These are phyloP conservation scores for Fusarium pseudoanthophilum DNA, from an alignment of 2,329 filamentous ascomycete genomes.

Conservation along the genomic window DNA sequence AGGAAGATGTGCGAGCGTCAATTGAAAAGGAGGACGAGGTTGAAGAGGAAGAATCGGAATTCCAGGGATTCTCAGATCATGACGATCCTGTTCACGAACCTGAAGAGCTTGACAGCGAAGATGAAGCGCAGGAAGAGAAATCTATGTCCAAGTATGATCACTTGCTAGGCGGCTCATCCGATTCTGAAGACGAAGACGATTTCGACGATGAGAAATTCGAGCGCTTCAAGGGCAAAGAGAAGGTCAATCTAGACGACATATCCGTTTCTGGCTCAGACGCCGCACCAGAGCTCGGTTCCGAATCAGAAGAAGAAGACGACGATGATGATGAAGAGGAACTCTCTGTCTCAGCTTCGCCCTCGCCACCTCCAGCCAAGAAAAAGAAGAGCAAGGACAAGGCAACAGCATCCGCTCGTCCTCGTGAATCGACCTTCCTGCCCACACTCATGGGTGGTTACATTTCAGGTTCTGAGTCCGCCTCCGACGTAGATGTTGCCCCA, in stretches of 20 bases:
- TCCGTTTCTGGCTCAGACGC: slow-evolving; percentile 51
- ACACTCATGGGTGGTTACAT: slow-evolving; percentile 83
- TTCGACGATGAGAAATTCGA: slow-evolving; percentile 49
- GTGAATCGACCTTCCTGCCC: slow-evolving; percentile 73
- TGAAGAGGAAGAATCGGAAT: slow-evolving; percentile 50
- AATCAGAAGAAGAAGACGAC: slow-evolving; percentile 33
- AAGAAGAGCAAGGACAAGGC: slow-evolving; percentile 48
- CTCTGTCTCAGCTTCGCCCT: slow-evolving; percentile 48
- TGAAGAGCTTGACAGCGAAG: slow-evolving; percentile 42
- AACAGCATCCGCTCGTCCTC: slow-evolving; percentile 19
- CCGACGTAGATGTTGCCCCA: slow-evolving; percentile 71
- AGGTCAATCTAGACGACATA: slow-evolving; percentile 54
- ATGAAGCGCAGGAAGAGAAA: slow-evolving; percentile 48
- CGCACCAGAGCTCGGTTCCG: slow-evolving; percentile 46
- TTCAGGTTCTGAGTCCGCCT: slow-evolving; percentile 77
- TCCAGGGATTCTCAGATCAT: slow-evolving; percentile 51
- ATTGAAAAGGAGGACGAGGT: slow-evolving; percentile 36
- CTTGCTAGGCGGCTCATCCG: slow-evolving; percentile 57
- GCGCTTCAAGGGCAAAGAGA: slow-evolving; percentile 49
- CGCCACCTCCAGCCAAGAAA: slow-evolving; percentile 49
- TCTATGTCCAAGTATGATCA: slow-evolving; percentile 56
- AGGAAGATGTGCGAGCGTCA: slow-evolving; percentile 35
- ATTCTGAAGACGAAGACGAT: slow-evolving; percentile 54
- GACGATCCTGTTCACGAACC: slow-evolving; percentile 14
- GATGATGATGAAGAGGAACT: slow-evolving; percentile 26